Percentiles rank a stretch among this genome's conserved stretches.
Evolutionary conservation across 441 rosid species (phyloP).

Genomic region (Populus trichocarpa): DNA sequence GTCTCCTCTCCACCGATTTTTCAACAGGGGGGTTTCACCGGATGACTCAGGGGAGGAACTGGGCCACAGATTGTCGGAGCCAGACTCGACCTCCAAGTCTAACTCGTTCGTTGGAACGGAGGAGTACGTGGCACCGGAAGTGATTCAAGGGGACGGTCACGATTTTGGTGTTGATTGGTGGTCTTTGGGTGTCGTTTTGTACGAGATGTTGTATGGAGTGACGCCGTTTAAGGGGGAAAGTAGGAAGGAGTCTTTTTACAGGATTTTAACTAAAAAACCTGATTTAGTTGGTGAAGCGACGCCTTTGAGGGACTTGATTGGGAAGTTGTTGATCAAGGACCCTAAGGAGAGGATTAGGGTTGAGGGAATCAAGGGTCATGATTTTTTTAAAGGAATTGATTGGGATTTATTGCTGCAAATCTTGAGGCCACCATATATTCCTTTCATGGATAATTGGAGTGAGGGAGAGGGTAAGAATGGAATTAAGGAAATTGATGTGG

Average conservation of each 20-base stretch:
- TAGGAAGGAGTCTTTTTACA: slow-evolving; percentile 63
- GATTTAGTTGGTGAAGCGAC: slow-evolving; percentile 65
- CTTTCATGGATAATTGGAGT: slow-evolving; percentile 6
- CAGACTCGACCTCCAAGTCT: slow-evolving; percentile 40
- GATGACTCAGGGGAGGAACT: slow-evolving; percentile 21
- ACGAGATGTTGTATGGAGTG: slow-evolving; percentile 80
- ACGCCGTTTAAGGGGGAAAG: slow-evolving; percentile 70
- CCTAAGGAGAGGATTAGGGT: slow-evolving; percentile 50
- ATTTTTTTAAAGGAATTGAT: slow-evolving; percentile 47
- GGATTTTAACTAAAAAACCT: slow-evolving; percentile 44
- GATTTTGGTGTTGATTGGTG: slow-evolving; percentile 81
- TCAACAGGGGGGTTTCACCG: slow-evolving; percentile 40
- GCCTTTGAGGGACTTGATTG: slow-evolving; percentile 55
- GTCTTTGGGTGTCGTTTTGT: slow-evolving; percentile 67
- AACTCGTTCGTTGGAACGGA: slow-evolving; percentile 93
- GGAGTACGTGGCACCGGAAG: slow-evolving; percentile 86
- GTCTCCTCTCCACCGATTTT: slow-evolving; percentile 24
- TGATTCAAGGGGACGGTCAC: slow-evolving; percentile 66
- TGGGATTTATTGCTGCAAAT: slow-evolving; percentile 48
- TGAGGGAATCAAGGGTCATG: slow-evolving; percentile 59
- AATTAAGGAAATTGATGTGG: slow-evolving; percentile 46
- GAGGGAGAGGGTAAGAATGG: slow-evolving; percentile 16
- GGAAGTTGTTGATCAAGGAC: slow-evolving; percentile 53
- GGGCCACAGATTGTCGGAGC: slow-evolving; percentile 1
- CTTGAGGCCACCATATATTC: slow-evolving; percentile 62